phyloP scores from a whole-genome alignment of 768 basidiomycete genomes.

The Hortiboletus flavorubellus region DNA sequence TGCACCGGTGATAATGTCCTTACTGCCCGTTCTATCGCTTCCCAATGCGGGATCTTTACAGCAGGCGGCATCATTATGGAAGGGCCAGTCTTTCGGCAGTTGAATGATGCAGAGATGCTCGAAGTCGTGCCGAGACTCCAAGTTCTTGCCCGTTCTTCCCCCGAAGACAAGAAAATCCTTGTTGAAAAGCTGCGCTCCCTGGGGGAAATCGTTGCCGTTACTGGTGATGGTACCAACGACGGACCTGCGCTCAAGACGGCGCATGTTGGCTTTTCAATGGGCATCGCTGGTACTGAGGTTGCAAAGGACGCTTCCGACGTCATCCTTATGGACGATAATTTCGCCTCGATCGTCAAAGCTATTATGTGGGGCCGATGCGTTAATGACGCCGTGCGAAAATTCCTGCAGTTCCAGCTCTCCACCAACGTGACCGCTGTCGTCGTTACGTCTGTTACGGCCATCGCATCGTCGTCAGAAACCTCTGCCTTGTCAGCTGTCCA shows the following conservation, averaged over 20 bases:
- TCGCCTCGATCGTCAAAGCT: conserved; percentile 92
- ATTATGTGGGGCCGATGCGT: conserved; percentile 99
- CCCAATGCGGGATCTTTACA: conserved; percentile 94
- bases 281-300: conserved; percentile 94
- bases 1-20: conserved; percentile 97
- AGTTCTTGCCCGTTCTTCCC: conserved; percentile 95
- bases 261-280: conserved; percentile 96
- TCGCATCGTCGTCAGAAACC: conserved; percentile 68
- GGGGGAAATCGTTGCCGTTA: conserved; percentile 92
- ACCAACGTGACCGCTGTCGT: conserved; percentile 95
- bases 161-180: conserved; percentile 93
- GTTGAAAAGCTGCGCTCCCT: conserved; percentile 84
- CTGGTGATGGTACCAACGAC: conserved; percentile 98
- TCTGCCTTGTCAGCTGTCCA: conserved; percentile 96
- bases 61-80: conserved; percentile 97
- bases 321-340: conserved; percentile 97
- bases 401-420: conserved; percentile 92
- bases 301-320: conserved; percentile 99
- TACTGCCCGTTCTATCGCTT: conserved; percentile 93
- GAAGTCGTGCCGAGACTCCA: conserved; percentile 90
- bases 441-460: conserved; percentile 88
- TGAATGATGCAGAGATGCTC: conserved; percentile 65
- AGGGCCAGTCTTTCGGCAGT: conserved; percentile 86
- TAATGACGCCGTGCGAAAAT: conserved; percentile 96
- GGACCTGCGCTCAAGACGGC: conserved; percentile 95